These are phyloP conservation scores for Populus hybrid DNA, from an alignment of 441 rosid species.

Conservation along the genomic window DNA sequence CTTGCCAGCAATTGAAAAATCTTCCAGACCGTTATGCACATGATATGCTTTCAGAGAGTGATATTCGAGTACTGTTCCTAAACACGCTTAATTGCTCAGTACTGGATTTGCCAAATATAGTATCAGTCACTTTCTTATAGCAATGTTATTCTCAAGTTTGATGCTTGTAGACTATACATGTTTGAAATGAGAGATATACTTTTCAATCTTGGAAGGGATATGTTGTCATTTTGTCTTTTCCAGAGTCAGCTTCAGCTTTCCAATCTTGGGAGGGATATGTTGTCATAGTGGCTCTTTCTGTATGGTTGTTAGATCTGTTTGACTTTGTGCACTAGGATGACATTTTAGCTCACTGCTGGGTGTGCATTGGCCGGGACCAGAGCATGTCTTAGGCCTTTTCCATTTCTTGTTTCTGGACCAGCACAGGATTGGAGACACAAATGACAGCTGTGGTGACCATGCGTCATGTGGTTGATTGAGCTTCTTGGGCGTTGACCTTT, in stretches of 20 bases:
- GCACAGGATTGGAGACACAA: neutral
- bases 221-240: too few species aligned
- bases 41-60: conserved; percentile 79
- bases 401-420: neutral
- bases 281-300: neutral
- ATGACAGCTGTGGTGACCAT: neutral
- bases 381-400: neutral
- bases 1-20: conserved; percentile 58
- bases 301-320: neutral
- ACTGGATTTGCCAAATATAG: neutral
- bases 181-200: neutral
- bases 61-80: conserved; percentile 35
- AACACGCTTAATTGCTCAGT: neutral
- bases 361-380: neutral
- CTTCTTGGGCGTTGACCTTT: neutral
- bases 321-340: neutral
- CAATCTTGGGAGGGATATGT: too few species aligned
- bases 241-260: too few species aligned
- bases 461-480: neutral
- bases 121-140: neutral
- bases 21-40: conserved; percentile 74
- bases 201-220: neutral
- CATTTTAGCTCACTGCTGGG: neutral
- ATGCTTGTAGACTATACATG: neutral
- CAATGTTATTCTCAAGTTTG: neutral